These are phyloP conservation scores for Trypanosoma theileri DNA, from an alignment of 208 protist genomes.

Conservation along the genomic window DNA sequence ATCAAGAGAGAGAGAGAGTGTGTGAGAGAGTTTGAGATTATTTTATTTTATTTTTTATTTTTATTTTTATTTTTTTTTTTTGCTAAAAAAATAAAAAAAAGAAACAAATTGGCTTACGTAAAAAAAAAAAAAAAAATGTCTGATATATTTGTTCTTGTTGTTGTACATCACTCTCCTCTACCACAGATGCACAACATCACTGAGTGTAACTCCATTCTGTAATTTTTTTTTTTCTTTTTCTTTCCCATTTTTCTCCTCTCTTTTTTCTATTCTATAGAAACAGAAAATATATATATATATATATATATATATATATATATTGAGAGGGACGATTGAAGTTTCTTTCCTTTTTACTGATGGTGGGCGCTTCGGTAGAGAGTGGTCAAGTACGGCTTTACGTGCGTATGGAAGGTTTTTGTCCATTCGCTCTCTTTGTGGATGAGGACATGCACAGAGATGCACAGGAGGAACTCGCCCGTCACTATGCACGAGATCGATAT, in stretches of 20 bases:
- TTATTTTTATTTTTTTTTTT: conserved; percentile 2
- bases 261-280: too few relatives aligned
- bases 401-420: conserved; percentile 25
- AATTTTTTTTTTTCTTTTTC: conserved; percentile 9
- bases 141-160: too few relatives aligned
- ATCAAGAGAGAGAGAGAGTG: neutral
- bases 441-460: conserved; percentile 23
- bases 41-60: conserved; percentile 12
- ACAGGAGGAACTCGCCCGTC: conserved; percentile 20
- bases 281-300: too few relatives aligned
- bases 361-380: neutral
- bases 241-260: too few relatives aligned
- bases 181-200: too few relatives aligned
- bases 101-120: too few relatives aligned
- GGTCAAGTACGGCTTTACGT: conserved; percentile 31
- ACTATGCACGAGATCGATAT: conserved; percentile 12
- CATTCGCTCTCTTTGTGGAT: conserved; percentile 27
- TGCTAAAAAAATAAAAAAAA: too few relatives aligned
- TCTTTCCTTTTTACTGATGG: neutral
- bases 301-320: too few relatives aligned
- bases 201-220: too few relatives aligned
- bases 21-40: neutral
- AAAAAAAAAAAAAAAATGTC: too few relatives aligned
- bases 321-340: too few relatives aligned
- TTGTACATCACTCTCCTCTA: too few relatives aligned